Evolutionary conservation across 768 basidiomycete species (phyloP), one percentile per base, ranked within the genome.

Genomic region (Suillus tomentosus): DNA sequence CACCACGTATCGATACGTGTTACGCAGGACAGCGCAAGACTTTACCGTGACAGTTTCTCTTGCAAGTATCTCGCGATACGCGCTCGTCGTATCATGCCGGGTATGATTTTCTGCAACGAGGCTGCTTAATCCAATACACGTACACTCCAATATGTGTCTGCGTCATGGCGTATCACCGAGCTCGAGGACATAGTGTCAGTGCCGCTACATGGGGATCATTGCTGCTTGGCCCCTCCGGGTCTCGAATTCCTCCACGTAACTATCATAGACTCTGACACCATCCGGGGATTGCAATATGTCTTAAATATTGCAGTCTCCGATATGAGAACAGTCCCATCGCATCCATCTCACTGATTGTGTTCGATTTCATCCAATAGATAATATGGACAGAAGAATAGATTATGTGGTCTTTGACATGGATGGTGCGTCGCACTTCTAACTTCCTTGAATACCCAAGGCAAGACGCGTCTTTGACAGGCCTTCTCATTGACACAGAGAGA

Each of bases 361-460:
- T 54, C 19, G 19, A 54, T 54, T 11, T n/a, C 31, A 34, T 54
- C 19, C 17, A 31, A 2, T 31, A 19, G 39, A 58, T 27, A 58
- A 19, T 17, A 58, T 58, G 57, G 39, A 58, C 42, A 58, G 22
- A 45, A 74, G 54, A 31, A 71, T 85, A 39, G 84, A 88, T 72
- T 90, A 87, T 73, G 85, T 89, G 61, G 74, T 91, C 58, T 91
- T 91, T 68, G 90, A 91, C 68, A 84, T 91, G 85, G 89, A 91
- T 69, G 90, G 89, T 83, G 74, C 67, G 73, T 65, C 60, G 27
- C 62, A 54, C 57, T 61, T 53, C 40, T 13, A 14, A 43, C 19
- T 27, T 58, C 11, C 47, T 62, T 11, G 50, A 27, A 10, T 43
- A 7, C 22, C 50, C 51, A 62, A 8, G 56, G 50, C 47, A 64